Base-by-base conservation (phyloP, 768 basidiomycete species). In the Boletus rubescentipes region DNA sequence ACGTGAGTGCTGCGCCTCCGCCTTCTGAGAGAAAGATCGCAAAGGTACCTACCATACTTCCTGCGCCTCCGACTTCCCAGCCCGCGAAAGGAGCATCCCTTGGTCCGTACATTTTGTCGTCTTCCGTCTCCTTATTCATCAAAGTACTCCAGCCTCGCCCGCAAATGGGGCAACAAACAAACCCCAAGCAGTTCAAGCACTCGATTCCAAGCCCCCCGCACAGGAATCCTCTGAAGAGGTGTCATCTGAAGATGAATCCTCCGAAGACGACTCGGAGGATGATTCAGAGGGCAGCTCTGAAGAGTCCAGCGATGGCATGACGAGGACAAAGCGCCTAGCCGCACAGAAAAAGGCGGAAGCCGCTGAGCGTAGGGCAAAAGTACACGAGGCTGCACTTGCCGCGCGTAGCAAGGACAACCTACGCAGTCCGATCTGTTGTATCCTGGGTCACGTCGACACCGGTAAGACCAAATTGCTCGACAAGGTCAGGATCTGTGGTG, bases 401-500 rank as follows among this genome's bases (percentile, higher is more conserved):
- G 90, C 89, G 5, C 75, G 92, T 47, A 92, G 75, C 68, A 93
- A 91, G 71, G 93, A 98, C 61, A 76, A 98, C 68, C 74, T 99
- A 43, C 89, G 97, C 39, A 92, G 89, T 68, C 97, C 97, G 14
- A 99, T 99, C 68, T 98, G 96, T 68, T 98, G 96, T 82, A 99
- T 99, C 64, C 73, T 99, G 57, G 97, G 97, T 55, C 97, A 99
- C 70, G 97, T 99, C 81, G 97, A 99, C 78, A 98, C 95, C 5
- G 97, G 97, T 55, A 99, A 99, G 75, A 99, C 97, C 14, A 98
- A 97, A 73, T 77, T 99, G 36, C 73, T 99, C 62, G 97, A 99
- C 71, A 98, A 98, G 82, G 93, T 91, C 49, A 49, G 79, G 63
- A 10, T 58, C 35, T 32, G 12, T 38, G 20, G 21, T 42, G 32